These are phyloP conservation scores for Ballota nigra DNA, from an alignment of 257 asterid species.

Conservation along the genomic window DNA sequence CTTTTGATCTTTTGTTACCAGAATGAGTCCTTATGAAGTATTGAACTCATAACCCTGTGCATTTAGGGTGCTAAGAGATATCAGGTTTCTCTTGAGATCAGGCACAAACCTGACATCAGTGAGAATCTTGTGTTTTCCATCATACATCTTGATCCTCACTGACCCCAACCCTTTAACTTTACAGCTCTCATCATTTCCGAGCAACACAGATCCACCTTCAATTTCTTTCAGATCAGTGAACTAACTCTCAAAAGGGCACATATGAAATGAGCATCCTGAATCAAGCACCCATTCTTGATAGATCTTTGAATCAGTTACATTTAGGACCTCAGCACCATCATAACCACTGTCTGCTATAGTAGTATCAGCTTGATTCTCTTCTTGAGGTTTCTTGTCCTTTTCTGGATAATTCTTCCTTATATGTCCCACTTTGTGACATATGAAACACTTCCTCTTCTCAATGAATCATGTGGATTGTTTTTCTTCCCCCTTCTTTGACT, in stretches of 20 bases:
- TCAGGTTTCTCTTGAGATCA: too few relatives aligned
- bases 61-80: not conserved
- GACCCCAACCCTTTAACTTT: too few relatives aligned
- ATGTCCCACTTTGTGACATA: not conserved
- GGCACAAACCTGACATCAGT: not conserved
- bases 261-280: too few relatives aligned
- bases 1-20: too few relatives aligned
- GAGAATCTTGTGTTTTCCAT: not conserved
- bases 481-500: too few relatives aligned
- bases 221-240: not conserved
- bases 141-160: too few relatives aligned
- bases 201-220: not conserved
- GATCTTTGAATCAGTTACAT: not conserved
- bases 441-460: too few relatives aligned
- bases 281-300: not conserved
- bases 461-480: too few relatives aligned
- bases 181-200: not conserved
- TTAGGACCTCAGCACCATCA: not conserved
- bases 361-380: not conserved
- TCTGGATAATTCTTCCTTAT: not conserved
- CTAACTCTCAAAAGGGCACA: too few relatives aligned
- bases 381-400: not conserved
- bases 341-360: not conserved
- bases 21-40: not conserved
- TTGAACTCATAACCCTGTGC: not conserved